These are phyloP conservation scores for Suillus lakei DNA, from an alignment of 768 basidiomycete genomes.

Conservation along the genomic window DNA sequence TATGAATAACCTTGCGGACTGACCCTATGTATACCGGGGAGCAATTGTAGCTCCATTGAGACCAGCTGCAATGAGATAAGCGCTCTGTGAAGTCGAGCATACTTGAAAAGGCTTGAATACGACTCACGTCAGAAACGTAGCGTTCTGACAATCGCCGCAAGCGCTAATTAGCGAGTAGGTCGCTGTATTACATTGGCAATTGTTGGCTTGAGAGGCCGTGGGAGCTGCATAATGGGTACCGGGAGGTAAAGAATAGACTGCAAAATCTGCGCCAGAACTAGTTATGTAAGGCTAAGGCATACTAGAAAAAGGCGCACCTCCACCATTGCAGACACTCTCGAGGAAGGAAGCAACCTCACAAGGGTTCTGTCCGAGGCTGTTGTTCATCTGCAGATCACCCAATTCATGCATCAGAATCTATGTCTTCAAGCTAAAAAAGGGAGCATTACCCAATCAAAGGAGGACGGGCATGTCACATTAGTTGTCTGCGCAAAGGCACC, in stretches of 20 bases:
- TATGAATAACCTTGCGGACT: constrained; percentile 5
- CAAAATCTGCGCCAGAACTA: constrained; percentile 36
- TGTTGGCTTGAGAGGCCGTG: constrained; percentile 28
- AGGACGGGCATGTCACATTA: constrained; percentile 22
- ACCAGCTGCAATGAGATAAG: constrained; percentile 47
- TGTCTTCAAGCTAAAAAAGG: background rate
- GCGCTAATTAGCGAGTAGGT: constrained; percentile 61
- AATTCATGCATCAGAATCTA: constrained; percentile 3
- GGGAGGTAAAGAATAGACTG: constrained; percentile 43
- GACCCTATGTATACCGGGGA: constrained; percentile 38
- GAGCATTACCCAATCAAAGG: constrained; percentile 33
- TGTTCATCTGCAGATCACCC: constrained; percentile 34
- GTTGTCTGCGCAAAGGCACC: constrained; percentile 28
- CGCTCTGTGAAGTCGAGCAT: background rate
- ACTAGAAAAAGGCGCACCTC: constrained; percentile 38
- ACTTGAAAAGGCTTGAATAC: constrained; percentile 1
- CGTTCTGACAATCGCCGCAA: constrained; percentile 60
- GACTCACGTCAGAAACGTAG: constrained; percentile 40
- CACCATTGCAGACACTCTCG: constrained; percentile 45
- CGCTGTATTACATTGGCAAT: constrained; percentile 61
- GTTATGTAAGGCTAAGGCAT: constrained; percentile 13
- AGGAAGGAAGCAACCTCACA: constrained; percentile 51
- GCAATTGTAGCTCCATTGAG: constrained; percentile 54
- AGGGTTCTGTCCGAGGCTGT: constrained; percentile 52
- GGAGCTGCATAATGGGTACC: constrained; percentile 38